Conservation (phyloP, 306 rosid genomes). For the Rubus idaeus region DNA sequence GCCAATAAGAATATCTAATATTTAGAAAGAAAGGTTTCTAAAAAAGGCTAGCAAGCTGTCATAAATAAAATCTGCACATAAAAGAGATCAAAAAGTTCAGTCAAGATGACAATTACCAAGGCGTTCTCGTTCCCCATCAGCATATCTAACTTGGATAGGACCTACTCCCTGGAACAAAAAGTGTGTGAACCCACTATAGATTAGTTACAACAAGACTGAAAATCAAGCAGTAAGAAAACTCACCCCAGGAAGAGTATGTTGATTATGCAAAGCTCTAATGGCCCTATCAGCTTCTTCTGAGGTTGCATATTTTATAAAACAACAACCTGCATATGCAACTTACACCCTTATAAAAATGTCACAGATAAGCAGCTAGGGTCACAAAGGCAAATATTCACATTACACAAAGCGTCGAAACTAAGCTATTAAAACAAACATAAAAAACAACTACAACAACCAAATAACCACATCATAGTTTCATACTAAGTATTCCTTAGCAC, state of each 20-base stretch:
- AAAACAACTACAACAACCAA: neutral
- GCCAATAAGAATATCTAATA: neutral
- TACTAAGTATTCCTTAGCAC: neutral
- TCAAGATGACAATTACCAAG: slow-evolving; percentile 63
- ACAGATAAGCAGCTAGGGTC: slow-evolving; percentile 12
- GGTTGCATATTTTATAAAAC: slow-evolving; percentile 91
- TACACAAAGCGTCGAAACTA: neutral
- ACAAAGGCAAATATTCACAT: slow-evolving; percentile 1
- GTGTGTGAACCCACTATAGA: slow-evolving; percentile 29
- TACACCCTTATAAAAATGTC: slow-evolving; percentile 29
- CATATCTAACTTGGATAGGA: slow-evolving; percentile 97
- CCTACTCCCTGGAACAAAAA: slow-evolving; percentile 68
- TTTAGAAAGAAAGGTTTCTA: neutral
- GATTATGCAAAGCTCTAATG: slow-evolving; percentile 93
- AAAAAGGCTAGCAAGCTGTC: neutral
- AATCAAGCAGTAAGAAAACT: slow-evolving; percentile 41
- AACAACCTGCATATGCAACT: slow-evolving; percentile 87
- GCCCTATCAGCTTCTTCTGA: slow-evolving; percentile 95
- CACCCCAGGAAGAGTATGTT: slow-evolving; percentile 93
- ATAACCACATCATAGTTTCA: neutral
- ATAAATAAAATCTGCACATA: neutral
- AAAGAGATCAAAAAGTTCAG: slow-evolving; percentile 19
- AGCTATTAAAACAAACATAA: neutral
- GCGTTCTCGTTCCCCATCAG: slow-evolving; percentile 98
- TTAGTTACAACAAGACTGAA: slow-evolving; percentile 20